Evolutionary conservation across 106 monocot genomes (phyloP), one percentile per base, ranked within the genome.

Genomic region (Alisma plantagoaquatica): DNA sequence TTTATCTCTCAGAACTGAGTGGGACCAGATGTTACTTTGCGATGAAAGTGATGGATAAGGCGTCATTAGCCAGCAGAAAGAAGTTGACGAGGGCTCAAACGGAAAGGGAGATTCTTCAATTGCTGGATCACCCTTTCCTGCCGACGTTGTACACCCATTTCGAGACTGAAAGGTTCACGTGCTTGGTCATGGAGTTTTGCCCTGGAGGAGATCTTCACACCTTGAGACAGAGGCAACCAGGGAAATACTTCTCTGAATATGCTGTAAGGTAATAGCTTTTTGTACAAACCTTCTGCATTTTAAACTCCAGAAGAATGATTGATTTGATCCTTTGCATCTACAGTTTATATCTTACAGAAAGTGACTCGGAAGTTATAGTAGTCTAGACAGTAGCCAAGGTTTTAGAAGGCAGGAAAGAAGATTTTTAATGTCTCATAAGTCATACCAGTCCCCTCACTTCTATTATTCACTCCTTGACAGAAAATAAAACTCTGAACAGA

Each of bases 1-100:
- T 91, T 35, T 88, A 94, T 58, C 56, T 94, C 15, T 88, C 87
- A 3, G 88, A 94, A 25, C 62, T 94, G 46, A 81, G 80, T 68
- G 83, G 88, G 3, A 94, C 94, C 0, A 77, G 84, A 54, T 88
- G 94, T 61, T 84, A 77, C 56, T 94, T 88, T 78, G 94, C 88
- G 23, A 84, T 94, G 94, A 94, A 94, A 56, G 94, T 94, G 27
- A 94, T 88, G 94, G 87, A 88, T 52, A 88, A 94, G 67, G 94
- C 84, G 23, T 88, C 88, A 17, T 61, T 88, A 5, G 94, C 77
- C 0, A 84, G 81, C 51, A 80, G 84, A 61, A 94, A 94, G 80
- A 94, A 94, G 61, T 22, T 94, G 54, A 75, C 67, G 5, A 80
- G 94, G 62, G 94, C 94, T 23, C 83, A 84, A 41, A 88, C 88